Base-by-base conservation (phyloP, 345 rosid species). In the Eutrema heterophyllum region DNA sequence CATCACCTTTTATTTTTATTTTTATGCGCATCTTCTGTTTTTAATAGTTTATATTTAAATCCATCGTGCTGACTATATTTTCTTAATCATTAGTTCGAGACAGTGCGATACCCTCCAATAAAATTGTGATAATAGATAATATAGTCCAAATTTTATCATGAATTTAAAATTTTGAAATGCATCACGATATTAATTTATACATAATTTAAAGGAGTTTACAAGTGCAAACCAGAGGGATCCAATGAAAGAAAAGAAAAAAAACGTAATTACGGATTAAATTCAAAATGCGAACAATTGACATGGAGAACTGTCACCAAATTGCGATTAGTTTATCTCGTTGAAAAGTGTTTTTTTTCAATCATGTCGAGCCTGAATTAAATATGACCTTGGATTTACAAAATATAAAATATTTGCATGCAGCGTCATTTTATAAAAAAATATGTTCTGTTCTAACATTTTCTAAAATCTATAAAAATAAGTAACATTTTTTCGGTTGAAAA, bases 151-250 rank as follows among this genome's bases (percentile, higher is more conserved):
- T 0, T 1, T 6, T 38, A 24, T 6, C n/a, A 18, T 32, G n/a
- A 39, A 15, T 9, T 67, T 58, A 21, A 4, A 18, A 21, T 21
- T 5, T 33, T 33, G 24, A 44, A 21, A 35, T 14, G n/a, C 38
- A 59, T 58, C 5, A 24, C 39, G 36, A 6, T 6, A 40, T 21
- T 21, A 21, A 21, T n/a, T 8, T 39, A 30, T 53, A 43, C 32
- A 26, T 14, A 45, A 30, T 12, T 69, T 35, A 5, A 32, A 15
- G 12, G 26, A 43, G 13, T 44, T 14, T 44, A 18, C 26, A 35
- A 35, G 44, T 51, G 60, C 62, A 61, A 51, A 57, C 65, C 45
- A 59, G 49, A 59, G 15, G 49, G 67, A 59, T 48, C 73, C 64
- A 68, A 44, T 54, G 36, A 38, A 51, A 50, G 55, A 6, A 50